Evolutionary conservation across 2,329 filamentous ascomycete genomes (phyloP).

Genomic region (Stagonosporopsis rhizophila): DNA sequence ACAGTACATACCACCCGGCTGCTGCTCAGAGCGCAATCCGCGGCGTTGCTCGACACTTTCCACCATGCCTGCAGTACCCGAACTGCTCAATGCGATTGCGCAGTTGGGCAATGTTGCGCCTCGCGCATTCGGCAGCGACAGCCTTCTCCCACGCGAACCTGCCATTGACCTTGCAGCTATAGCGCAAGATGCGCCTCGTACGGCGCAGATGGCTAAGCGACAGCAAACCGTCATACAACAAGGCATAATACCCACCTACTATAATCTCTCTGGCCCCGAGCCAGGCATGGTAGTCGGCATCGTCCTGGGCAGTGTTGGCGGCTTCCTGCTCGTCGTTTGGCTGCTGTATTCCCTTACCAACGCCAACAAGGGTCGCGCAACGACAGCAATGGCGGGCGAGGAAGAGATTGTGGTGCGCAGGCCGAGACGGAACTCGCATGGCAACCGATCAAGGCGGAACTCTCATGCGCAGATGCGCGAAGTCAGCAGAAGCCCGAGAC

Average conservation of each 20-base stretch:
- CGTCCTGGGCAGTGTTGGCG: conserved; percentile 61
- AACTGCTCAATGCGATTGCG: conserved; percentile 28
- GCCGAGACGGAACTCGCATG: conserved; percentile 38
- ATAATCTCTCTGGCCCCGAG: conserved; percentile 61
- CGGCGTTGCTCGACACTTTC: conserved; percentile 15
- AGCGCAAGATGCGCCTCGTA: conserved; percentile 20
- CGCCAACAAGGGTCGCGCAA: conserved; percentile 37
- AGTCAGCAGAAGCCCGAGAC: conserved; percentile 47
- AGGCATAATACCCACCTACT: conserved; percentile 66
- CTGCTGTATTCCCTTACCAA: conserved; percentile 55
- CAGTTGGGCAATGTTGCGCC: conserved; percentile 34
- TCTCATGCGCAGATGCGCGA: conserved; percentile 46
- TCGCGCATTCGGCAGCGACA: conserved; percentile 23
- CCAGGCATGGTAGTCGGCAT: conserved; percentile 68
- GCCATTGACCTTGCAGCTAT: conserved; percentile 22
- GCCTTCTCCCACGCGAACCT: conserved; percentile 29
- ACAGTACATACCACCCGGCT: conserved; percentile 11
- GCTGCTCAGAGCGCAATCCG: conserved; percentile 8
- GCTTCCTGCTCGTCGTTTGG: conserved; percentile 62
- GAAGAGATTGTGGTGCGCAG: conserved; percentile 65
- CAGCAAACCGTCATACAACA: conserved; percentile 29
- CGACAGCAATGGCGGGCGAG: conserved; percentile 52
- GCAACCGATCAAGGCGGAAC: conserved; percentile 41
- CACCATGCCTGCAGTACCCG: conserved; percentile 41
- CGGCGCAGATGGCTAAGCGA: conserved; percentile 24